Conservation (phyloP, 2,329 filamentous ascomycete species). For the Onygena corvina region DNA sequence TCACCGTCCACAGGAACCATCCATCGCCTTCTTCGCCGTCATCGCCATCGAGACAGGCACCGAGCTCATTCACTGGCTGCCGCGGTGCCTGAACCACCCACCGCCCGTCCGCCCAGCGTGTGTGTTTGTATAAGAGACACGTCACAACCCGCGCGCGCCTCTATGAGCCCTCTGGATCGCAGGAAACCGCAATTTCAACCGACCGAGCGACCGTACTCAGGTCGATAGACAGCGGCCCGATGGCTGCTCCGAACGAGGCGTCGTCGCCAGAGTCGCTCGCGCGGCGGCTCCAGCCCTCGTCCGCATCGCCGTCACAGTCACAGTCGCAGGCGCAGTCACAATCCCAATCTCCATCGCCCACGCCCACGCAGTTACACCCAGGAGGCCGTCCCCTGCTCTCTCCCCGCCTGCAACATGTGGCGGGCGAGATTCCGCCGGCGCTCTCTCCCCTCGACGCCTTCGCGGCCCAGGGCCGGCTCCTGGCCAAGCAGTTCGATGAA, state of each 20-base stretch:
- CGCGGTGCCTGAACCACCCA: too few species aligned
- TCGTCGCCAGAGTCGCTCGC: not conserved
- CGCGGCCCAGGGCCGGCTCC: conserved; percentile 74
- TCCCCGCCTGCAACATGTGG: conserved; percentile 59
- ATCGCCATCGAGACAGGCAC: too few species aligned
- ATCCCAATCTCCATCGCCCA: not conserved
- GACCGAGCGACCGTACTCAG: too few species aligned
- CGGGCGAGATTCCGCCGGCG: conserved; percentile 67
- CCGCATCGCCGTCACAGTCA: not conserved
- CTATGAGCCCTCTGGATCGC: too few species aligned
- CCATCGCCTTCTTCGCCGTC: too few species aligned
- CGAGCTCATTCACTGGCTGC: too few species aligned
- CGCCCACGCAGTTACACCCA: not conserved
- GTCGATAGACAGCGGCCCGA: not conserved
- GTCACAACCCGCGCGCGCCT: too few species aligned
- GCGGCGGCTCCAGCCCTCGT: not conserved
- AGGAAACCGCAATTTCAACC: too few species aligned
- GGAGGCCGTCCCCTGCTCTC: conserved; percentile 34
- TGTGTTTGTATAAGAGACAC: too few species aligned
- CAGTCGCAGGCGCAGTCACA: not conserved
- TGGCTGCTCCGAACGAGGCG: not conserved
- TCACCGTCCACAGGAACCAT: too few species aligned
- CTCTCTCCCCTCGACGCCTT: conserved; percentile 93
- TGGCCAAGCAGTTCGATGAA: conserved; percentile 78
- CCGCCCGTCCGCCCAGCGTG: too few species aligned